Conservation (phyloP, 2,329 filamentous ascomycete genomes). For the Didymella pinodella region DNA sequence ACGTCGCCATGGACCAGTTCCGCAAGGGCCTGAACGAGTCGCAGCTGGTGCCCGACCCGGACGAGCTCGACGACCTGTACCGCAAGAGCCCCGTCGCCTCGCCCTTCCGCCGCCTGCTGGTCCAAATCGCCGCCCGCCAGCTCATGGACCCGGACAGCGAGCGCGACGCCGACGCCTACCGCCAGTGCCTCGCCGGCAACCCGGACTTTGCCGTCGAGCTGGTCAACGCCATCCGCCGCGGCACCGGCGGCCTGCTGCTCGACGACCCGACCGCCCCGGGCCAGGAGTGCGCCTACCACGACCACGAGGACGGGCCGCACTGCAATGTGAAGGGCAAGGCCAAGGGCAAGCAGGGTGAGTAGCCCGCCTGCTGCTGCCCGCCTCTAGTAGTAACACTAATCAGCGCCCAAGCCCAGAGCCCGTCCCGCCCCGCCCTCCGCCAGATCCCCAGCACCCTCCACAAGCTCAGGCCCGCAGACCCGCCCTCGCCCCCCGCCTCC, state of each 20-base stretch:
- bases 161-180: constrained; percentile 59
- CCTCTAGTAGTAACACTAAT: constrained; percentile 47
- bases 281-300: constrained; percentile 60
- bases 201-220: constrained; percentile 63
- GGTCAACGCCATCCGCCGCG: constrained; percentile 60
- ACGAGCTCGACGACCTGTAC: constrained; percentile 64
- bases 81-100: constrained; percentile 54
- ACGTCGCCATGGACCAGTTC: constrained; percentile 64
- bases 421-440: constrained; percentile 39
- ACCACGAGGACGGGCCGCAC: constrained; percentile 56
- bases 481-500: constrained; percentile 42
- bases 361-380: constrained; percentile 19
- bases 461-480: constrained; percentile 41
- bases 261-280: constrained; percentile 59
- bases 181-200: constrained; percentile 58
- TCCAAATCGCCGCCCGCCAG: constrained; percentile 63
- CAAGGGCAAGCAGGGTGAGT: constrained; percentile 50
- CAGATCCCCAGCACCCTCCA: constrained; percentile 39
- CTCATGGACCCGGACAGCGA: constrained; percentile 64
- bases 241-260: constrained; percentile 60
- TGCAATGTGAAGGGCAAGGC: constrained; percentile 49
- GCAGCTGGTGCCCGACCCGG: constrained; percentile 61
- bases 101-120: constrained; percentile 61
- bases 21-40: constrained; percentile 59
- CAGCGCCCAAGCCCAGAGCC: constrained; percentile 44